Evolutionary conservation across 306 rosid species (phyloP), one percentile per base, ranked within the genome.

Genomic region (Comarum palustre): DNA sequence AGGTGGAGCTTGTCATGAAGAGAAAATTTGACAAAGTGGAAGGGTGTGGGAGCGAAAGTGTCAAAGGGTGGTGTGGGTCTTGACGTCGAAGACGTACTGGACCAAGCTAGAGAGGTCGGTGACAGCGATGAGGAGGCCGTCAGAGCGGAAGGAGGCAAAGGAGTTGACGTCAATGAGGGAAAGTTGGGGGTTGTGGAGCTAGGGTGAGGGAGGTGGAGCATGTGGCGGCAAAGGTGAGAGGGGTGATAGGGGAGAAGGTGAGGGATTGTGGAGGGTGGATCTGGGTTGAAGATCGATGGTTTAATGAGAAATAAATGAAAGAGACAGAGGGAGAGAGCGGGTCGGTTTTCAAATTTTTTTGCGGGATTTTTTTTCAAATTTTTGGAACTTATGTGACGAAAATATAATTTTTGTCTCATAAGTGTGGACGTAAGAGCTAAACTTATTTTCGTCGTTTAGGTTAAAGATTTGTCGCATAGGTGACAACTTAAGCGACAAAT

Each of bases 41-140:
- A 96, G 94, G 0, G 75, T 29, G 82, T 91, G 95, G 36, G 96
- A 84, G 8, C 86, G 78, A 15, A 91, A 92, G 22, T 83, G 81
- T 2, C 92, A 94, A 58, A 94, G 89, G 0, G 90, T 74, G 22
- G 71, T 75, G 22, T 95, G 86, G 57, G 77, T 45, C 11, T 85
- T 85, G 84, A 81, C 85, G 47, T 91, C 93, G 55, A 88, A 84
- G 2, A 91, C 86, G 2, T 1, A 29, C 14, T 90, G 96, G 64
- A 91, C 73, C 5, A 83, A 96, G 55, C 96, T 97, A 5, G 96
- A 88, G 78, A 89, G 81, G 64, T 91, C 96, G 0, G 91, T 77
- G 36, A 95, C 95, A 46, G 96, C 99, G 57, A 91, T 46, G 77
- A 91, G 92, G 72, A 74, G 91, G 51, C 88, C 87, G 42, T 91